A percentile compares a stretch with the other conserved stretches of the same genome.
Conservation (phyloP, 1,284 basidiomycete species). For the Filobasidium uniguttulatum region DNA sequence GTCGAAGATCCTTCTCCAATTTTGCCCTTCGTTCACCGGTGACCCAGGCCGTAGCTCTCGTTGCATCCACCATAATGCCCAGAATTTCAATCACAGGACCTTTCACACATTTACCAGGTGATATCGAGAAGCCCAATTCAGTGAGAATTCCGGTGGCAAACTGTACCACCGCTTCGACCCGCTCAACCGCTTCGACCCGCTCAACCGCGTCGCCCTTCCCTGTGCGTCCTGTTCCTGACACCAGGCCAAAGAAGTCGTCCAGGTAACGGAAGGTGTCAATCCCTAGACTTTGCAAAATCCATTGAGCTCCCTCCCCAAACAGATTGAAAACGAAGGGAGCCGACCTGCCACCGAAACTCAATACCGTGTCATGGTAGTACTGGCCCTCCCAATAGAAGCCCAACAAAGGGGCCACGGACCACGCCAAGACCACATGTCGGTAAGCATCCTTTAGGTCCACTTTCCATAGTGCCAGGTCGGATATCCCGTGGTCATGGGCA, state of each 20-base stretch:
- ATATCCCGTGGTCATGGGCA: background rate
- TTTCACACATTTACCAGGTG: background rate
- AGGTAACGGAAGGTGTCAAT: slow-evolving; percentile 26
- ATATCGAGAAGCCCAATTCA: background rate
- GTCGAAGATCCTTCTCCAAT: too few relatives aligned
- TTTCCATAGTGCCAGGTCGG: slow-evolving; percentile 24
- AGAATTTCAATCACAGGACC: background rate
- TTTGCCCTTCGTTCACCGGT: too few relatives aligned
- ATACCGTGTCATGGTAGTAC: slow-evolving; percentile 27
- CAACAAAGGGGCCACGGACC: slow-evolving; percentile 31
- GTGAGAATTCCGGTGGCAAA: background rate
- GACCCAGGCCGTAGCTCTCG: too few relatives aligned
- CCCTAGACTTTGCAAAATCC: slow-evolving; percentile 30
- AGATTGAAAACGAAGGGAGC: slow-evolving; percentile 40
- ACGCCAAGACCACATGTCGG: slow-evolving; percentile 33
- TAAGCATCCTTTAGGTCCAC: slow-evolving; percentile 38
- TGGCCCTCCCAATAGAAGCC: slow-evolving; percentile 32
- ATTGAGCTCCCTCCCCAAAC: slow-evolving; percentile 33
- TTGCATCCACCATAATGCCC: background rate
- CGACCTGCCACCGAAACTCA: slow-evolving; percentile 19
- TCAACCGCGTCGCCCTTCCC: too few relatives aligned
- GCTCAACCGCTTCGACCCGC: background rate
- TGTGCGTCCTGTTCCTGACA: too few relatives aligned
- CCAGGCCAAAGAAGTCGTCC: slow-evolving; percentile 28
- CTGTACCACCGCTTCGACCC: background rate